phyloP scores from a whole-genome alignment of 495 filamentous ascomycete genomes.

The Chaetomidium leptoderma region DNA sequence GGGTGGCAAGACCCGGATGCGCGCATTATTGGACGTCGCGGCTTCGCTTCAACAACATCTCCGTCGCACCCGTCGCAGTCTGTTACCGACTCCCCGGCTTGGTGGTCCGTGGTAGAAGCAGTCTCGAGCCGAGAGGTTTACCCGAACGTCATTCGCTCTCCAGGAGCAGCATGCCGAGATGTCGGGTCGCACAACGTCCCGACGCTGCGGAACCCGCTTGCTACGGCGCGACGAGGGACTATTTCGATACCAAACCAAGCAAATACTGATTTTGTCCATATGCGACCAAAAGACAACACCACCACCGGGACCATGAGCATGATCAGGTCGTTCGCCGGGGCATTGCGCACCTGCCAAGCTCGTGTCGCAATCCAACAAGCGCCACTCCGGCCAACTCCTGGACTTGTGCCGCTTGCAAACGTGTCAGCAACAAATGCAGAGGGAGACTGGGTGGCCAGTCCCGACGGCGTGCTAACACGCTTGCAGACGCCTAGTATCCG shows the following conservation, averaged over 20 bases:
- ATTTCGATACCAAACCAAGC: not conserved
- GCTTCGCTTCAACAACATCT: not conserved
- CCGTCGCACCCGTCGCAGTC: not conserved
- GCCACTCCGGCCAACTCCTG: not conserved
- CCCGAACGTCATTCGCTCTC: not conserved
- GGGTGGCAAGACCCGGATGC: not conserved
- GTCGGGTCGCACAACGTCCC: conserved; percentile 12
- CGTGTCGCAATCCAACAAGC: not conserved
- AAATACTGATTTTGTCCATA: not conserved
- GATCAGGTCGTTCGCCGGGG: not conserved
- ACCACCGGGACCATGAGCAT: not conserved
- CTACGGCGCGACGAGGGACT: not conserved
- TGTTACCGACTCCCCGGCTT: not conserved
- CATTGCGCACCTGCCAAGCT: not conserved
- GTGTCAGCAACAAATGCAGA: not conserved
- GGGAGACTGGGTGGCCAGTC: not conserved
- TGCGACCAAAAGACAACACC: not conserved
- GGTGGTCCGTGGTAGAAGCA: not conserved
- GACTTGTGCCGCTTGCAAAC: conserved; percentile 5
- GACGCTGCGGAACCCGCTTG: not conserved
- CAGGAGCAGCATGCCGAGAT: not conserved
- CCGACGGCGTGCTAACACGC: conserved; percentile 6
- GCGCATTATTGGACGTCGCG: conserved; percentile 5
- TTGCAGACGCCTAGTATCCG: conserved; percentile 19
- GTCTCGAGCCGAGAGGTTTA: not conserved